phyloP scores from a whole-genome alignment of 2,329 filamentous ascomycete genomes.

The Fusarium sp. region DNA sequence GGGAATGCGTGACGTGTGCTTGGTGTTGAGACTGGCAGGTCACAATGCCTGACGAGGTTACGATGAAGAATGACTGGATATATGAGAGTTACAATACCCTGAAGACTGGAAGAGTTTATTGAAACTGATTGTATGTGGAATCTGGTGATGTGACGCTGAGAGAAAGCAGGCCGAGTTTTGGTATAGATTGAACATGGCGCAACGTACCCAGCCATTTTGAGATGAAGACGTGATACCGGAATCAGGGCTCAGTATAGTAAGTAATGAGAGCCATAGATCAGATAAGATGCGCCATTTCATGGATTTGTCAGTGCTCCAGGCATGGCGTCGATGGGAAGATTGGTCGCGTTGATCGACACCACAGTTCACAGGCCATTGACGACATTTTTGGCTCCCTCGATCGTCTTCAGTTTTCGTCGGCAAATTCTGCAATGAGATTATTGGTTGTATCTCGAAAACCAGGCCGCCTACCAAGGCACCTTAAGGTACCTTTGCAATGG shows the following conservation, averaged over 20 bases:
- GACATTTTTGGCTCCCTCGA: not conserved
- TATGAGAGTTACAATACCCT: not conserved
- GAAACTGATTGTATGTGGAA: too few relatives aligned
- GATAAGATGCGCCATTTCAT: not conserved
- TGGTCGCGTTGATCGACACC: not conserved
- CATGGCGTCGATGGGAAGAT: too few relatives aligned
- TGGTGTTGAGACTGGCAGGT: not conserved
- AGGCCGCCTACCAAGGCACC: not conserved
- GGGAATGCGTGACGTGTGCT: not conserved
- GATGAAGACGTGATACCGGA: not conserved
- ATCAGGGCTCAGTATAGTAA: too few relatives aligned
- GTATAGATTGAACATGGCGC: not conserved
- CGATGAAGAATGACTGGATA: not conserved
- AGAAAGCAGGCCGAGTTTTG: not conserved
- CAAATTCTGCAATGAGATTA: not conserved
- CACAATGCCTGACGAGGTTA: fast-evolving
- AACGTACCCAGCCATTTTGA: not conserved
- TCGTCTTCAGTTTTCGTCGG: not conserved
- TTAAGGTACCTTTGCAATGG: too few relatives aligned
- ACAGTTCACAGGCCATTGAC: not conserved
- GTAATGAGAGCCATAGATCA: too few relatives aligned
- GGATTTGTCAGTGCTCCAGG: too few relatives aligned
- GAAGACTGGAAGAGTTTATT: not conserved
- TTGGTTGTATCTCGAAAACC: too few relatives aligned
- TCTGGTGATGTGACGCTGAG: not conserved